phyloP scores from a whole-genome alignment of 768 basidiomycete genomes.

The Filobasidium floriforme region DNA sequence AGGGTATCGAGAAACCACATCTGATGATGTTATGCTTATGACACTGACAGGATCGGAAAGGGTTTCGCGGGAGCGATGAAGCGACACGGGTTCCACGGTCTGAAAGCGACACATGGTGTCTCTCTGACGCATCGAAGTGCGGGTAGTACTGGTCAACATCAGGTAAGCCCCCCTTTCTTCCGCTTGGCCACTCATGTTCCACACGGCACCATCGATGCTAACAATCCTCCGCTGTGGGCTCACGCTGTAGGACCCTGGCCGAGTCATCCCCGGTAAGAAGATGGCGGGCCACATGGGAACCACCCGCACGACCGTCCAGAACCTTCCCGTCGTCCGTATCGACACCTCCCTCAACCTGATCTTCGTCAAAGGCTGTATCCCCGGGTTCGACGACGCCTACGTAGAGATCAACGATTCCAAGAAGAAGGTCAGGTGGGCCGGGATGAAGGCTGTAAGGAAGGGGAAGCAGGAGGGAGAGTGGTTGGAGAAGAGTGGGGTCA shows the following conservation, averaged over 20 bases:
- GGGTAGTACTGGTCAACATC: conserved; percentile 90
- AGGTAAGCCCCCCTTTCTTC: conserved; percentile 53
- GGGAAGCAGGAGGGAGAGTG: conserved; percentile 37
- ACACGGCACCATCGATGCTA: not conserved
- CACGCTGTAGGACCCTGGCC: conserved; percentile 72
- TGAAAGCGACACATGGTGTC: conserved; percentile 90
- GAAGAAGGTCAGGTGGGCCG: conserved; percentile 73
- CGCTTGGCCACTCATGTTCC: not conserved
- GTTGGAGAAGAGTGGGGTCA: conserved; percentile 57
- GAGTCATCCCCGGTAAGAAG: conserved; percentile 94
- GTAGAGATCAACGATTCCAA: conserved; percentile 81
- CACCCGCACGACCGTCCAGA: conserved; percentile 71
- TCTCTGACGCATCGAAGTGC: conserved; percentile 87
- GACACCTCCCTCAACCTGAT: conserved; percentile 79
- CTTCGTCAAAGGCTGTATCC: conserved; percentile 83
- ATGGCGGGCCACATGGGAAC: conserved; percentile 94
- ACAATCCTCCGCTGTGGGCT: not conserved
- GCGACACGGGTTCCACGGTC: conserved; percentile 83
- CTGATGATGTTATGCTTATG: not conserved
- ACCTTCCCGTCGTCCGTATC: conserved; percentile 78
- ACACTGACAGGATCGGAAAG: conserved; percentile 69
- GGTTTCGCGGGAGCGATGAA: conserved; percentile 98
- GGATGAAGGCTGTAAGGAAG: conserved; percentile 50
- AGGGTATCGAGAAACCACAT: not conserved
- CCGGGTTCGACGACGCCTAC: conserved; percentile 80